phyloP scores from a whole-genome alignment of 2,329 filamentous ascomycete species.

The Aaosphaeria arxii region DNA sequence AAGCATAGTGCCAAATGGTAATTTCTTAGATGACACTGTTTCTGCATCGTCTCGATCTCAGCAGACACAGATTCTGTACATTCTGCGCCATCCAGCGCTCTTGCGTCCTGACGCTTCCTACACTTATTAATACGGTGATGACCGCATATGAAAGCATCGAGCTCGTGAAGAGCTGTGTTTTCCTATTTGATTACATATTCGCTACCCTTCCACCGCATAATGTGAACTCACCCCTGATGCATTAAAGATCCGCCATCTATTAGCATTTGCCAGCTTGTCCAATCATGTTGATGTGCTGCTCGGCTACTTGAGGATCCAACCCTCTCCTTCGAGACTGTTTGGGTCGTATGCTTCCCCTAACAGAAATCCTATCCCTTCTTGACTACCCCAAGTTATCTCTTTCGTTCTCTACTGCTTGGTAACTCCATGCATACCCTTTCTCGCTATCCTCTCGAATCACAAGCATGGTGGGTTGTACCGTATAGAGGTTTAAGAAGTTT shows the following conservation, averaged over 20 bases:
- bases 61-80: no score
- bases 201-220: conserved; percentile 10
- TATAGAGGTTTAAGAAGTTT: no score
- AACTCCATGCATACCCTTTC: conserved; percentile 57
- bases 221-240: conserved; percentile 34
- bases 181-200: no score
- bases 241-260: conserved; percentile 54
- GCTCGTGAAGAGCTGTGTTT: no score
- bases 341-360: conserved; percentile 37
- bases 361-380: conserved; percentile 56
- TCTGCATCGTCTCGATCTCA: no score
- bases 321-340: conserved; percentile 49
- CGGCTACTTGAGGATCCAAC: conserved; percentile 42
- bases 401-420: conserved; percentile 46
- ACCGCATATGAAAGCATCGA: no score
- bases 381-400: conserved; percentile 48
- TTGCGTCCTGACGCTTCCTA: no score
- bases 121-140: no score
- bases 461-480: no score
- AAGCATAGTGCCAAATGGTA: no score
- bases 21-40: no score
- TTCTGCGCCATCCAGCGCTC: no score
- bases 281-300: conserved; percentile 17
- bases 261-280: conserved; percentile 24
- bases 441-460: conserved; percentile 43